Conservation (phyloP, 2,329 filamentous ascomycete species). For the Ophiosphaerella narmari region DNA sequence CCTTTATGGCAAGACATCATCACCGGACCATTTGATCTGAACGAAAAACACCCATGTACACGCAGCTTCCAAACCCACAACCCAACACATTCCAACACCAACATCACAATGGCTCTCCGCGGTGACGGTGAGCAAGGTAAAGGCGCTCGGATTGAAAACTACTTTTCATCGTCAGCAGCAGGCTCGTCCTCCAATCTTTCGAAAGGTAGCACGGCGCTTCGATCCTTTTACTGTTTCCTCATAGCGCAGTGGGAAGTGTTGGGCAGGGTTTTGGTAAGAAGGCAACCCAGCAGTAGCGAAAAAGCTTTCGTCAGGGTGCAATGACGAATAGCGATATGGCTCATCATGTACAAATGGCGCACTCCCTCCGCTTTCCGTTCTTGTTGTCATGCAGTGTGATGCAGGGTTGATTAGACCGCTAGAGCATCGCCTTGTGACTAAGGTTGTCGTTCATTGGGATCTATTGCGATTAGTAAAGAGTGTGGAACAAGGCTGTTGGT, state of each 20-base stretch:
- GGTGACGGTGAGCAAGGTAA: conserved; percentile 7
- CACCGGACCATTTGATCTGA: conserved; percentile 31
- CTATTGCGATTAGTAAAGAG: conserved; percentile 17
- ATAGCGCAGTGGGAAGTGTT: conserved; percentile 35
- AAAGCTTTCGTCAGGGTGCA: conserved; percentile 19
- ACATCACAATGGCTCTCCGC: conserved; percentile 5
- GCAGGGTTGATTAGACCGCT: conserved; percentile 28
- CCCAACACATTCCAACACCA: conserved; percentile 31
- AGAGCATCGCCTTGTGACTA: conserved; percentile 25
- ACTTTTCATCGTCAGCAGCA: conserved; percentile 36
- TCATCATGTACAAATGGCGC: conserved; percentile 30
- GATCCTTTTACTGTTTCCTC: conserved; percentile 41
- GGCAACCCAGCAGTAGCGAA: conserved; percentile 24
- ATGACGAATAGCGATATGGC: conserved; percentile 21
- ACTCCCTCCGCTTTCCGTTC: conserved; percentile 45
- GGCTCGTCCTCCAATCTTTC: conserved; percentile 20
- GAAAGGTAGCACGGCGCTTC: conserved; percentile 31
- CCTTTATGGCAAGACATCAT: conserved; percentile 35
- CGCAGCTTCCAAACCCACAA: conserved; percentile 9
- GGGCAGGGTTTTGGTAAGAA: conserved; percentile 8
- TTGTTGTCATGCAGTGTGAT: conserved; percentile 32
- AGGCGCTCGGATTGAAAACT: conserved; percentile 46
- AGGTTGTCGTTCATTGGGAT: conserved; percentile 35
- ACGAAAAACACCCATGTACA: conserved; percentile 15
- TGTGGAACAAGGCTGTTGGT: conserved; percentile 1